Evolutionary conservation across 1,139 yeast species (phyloP), one percentile per base, ranked within the genome.

Genomic region (Sugiyamaella pinicola): DNA sequence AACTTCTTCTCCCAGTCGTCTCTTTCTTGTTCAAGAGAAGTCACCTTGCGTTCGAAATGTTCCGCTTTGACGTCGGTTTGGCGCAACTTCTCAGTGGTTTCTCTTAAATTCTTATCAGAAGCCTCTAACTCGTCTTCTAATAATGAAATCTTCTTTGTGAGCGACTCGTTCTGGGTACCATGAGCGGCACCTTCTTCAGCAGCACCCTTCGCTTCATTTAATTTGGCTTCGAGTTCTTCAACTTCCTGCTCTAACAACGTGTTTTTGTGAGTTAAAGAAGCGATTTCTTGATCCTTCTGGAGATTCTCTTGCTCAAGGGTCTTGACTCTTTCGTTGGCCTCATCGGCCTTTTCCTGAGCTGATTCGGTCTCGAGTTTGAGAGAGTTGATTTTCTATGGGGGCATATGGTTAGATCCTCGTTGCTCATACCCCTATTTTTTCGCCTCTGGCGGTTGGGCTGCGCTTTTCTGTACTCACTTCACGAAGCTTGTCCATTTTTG

Each of bases 261-360:
- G 76, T 91, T 93, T 78, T 89, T 91, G 77, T 95, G 90, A 61
- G 93, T 84, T 72, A 93, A 82, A 4, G 98, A 82, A 70, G 89
- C 90, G 72, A 93, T 89, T 73, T 88, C 95, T 78, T 95, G 93
- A 71, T 93, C 99, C 77, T 91, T 91, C 65, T 88, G 93, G 63
- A 87, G 79, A 70, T 81, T 80, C 68, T 90, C 96, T 75, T 90
- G 96, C 74, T 93, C 98, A 71, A 91, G 80, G 68, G 81, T 86
- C 80, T 91, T 93, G 76, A 87, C 83, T 72, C 84, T 84, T 60
- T 80, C 84, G 57, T 83, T 74, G 66, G 88, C 81, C 66, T 87
- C 96, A 68, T 93, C 99, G 58, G 95, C 86, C 78, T 90, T 88
- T 73, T 89, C 96, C 78, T 91, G 96, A 87, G 98, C 95, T 67